Conservation (phyloP, 129 eudicot species). For the Arctium minus region DNA sequence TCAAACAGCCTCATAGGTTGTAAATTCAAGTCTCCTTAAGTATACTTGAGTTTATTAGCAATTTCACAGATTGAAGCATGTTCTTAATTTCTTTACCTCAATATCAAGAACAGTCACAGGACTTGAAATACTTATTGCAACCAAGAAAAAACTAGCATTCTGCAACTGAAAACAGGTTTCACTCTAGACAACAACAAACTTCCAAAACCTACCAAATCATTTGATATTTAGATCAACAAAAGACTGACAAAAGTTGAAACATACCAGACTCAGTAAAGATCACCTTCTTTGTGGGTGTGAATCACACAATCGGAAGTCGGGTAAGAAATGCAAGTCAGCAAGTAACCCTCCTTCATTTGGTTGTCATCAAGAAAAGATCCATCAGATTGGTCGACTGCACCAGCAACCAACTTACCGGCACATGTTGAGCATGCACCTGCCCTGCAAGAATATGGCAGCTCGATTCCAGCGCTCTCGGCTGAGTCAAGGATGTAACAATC, state of each 20-base stretch:
- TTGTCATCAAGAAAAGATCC: constrained; percentile 83
- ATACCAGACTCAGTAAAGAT: constrained; percentile 53
- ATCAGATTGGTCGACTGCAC: constrained; percentile 83
- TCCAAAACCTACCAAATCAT: constrained; percentile 13
- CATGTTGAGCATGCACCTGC: constrained; percentile 99
- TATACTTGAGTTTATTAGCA: background rate
- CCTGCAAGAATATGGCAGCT: constrained; percentile 91
- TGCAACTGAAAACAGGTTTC: constrained; percentile 3
- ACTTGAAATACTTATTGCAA: constrained; percentile 13
- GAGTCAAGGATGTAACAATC: constrained; percentile 80
- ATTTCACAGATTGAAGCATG: background rate
- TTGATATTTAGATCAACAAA: constrained; percentile 11
- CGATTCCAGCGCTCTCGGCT: constrained; percentile 82
- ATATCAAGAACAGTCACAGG: constrained; percentile 1
- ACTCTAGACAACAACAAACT: constrained; percentile 29
- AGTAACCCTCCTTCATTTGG: constrained; percentile 64
- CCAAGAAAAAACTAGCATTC: constrained; percentile 19
- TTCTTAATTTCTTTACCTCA: background rate
- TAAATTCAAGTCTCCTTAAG: background rate
- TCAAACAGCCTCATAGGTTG: background rate
- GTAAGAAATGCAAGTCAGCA: constrained; percentile 87
- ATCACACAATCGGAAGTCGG: constrained; percentile 87
- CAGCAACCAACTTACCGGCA: constrained; percentile 67
- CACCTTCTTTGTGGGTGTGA: constrained; percentile 92
- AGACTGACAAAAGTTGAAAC: background rate